phyloP scores from a whole-genome alignment of 495 filamentous ascomycete species.

The Daldinia loculata region DNA sequence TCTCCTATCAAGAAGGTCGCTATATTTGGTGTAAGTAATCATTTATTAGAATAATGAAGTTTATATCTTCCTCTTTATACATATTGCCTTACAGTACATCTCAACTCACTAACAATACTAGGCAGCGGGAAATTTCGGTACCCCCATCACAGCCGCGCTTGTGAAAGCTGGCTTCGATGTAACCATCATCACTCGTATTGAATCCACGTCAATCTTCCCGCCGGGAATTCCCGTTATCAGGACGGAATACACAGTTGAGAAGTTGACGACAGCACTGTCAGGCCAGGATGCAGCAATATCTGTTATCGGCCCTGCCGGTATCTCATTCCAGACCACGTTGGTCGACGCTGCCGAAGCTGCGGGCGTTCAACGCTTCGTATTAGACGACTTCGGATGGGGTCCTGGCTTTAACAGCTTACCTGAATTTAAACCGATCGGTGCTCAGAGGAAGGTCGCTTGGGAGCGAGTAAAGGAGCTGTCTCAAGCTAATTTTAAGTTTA shows the following conservation, averaged over 20 bases:
- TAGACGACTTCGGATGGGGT: slow-evolving; percentile 63
- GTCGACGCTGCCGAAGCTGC: slow-evolving; percentile 62
- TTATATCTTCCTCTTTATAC: not conserved
- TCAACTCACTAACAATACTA: slow-evolving; percentile 30
- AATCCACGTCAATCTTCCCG: slow-evolving; percentile 45
- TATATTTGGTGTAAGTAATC: slow-evolving; percentile 52
- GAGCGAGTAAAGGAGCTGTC: slow-evolving; percentile 51
- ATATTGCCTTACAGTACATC: not conserved
- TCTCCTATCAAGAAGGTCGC: slow-evolving; percentile 50
- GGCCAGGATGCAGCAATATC: slow-evolving; percentile 59
- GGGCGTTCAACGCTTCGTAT: slow-evolving; percentile 59
- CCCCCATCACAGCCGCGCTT: slow-evolving; percentile 58
- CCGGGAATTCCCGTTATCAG: slow-evolving; percentile 46
- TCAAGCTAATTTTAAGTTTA: slow-evolving; percentile 46
- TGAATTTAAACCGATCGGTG: slow-evolving; percentile 38
- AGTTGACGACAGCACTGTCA: slow-evolving; percentile 50
- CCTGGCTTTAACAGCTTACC: slow-evolving; percentile 40
- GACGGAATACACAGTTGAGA: slow-evolving; percentile 55
- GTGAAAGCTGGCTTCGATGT: slow-evolving; percentile 56
- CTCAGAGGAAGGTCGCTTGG: slow-evolving; percentile 27
- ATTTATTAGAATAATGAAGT: not conserved
- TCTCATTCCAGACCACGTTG: slow-evolving; percentile 50
- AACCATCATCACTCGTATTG: slow-evolving; percentile 57
- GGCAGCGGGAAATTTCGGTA: slow-evolving; percentile 64
- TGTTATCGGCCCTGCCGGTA: slow-evolving; percentile 41